Evolutionary conservation across 192 early-diverging fungal species (phyloP).

Genomic region (Cetraspora pellucida): DNA sequence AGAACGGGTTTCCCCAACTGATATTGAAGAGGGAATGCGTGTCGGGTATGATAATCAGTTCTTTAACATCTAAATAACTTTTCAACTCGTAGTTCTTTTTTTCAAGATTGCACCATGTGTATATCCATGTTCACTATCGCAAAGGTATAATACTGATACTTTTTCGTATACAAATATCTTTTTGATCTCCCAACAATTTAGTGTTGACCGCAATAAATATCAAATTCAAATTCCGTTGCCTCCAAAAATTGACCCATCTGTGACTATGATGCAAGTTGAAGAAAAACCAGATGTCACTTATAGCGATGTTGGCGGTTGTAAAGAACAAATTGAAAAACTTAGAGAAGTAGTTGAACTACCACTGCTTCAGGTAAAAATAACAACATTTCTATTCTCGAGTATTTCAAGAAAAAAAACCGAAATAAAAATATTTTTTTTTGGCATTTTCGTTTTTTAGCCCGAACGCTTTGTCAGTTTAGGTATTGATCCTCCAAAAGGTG

Average conservation of each 20-base stretch:
- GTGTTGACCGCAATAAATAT: conserved; percentile 97
- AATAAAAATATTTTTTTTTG: background rate
- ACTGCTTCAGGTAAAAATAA: conserved; percentile 66
- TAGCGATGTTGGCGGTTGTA: conserved; percentile 98
- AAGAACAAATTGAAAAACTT: conserved; percentile 99
- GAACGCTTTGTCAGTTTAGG: conserved; percentile 97
- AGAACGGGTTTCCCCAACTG: conserved; percentile 95
- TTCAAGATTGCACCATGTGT: no score
- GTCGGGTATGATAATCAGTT: conserved; percentile 68
- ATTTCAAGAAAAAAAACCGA: no score
- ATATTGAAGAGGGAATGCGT: conserved; percentile 99
- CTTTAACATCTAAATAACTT: no score
- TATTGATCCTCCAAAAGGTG: conserved; percentile 99
- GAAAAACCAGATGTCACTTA: conserved; percentile 99
- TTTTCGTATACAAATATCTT: no score
- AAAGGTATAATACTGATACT: no score
- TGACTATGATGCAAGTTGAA: conserved; percentile 99
- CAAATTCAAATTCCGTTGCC: conserved; percentile 99
- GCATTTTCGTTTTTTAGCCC: conserved; percentile 53
- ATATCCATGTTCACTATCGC: no score
- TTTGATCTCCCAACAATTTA: conserved; percentile 32
- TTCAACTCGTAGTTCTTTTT: no score
- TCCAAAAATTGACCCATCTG: conserved; percentile 97
- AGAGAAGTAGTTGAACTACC: conserved; percentile 99
- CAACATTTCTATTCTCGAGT: no score